Evolutionary conservation across 306 rosid species (phyloP).

Genomic region (Trifolium repens): DNA sequence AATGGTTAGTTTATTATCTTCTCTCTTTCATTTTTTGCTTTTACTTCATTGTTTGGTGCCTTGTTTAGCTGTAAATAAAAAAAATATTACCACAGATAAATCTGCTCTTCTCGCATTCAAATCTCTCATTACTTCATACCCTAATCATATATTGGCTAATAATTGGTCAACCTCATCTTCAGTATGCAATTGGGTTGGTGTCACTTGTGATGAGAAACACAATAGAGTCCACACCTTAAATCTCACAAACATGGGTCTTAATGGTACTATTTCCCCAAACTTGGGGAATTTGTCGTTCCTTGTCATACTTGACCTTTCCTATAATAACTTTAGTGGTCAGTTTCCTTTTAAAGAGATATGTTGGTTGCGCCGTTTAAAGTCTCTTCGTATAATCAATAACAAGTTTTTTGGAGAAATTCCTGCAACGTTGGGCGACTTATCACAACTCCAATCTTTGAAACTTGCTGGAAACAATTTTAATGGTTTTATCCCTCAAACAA

Average conservation of each 20-base stretch:
- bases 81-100: background rate
- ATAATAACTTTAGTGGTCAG: conserved; percentile 29
- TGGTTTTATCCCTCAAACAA: conserved; percentile 16
- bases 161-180: conserved; percentile 37
- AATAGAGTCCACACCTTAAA: conserved; percentile 14
- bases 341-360: conserved; percentile 7
- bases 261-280: conserved; percentile 25
- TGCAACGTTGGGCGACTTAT: conserved; percentile 25
- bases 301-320: conserved; percentile 21
- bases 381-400: background rate
- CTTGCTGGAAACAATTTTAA: conserved; percentile 26
- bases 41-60: background rate
- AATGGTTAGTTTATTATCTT: too few species aligned
- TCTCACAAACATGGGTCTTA: conserved; percentile 25
- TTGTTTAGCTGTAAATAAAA: background rate
- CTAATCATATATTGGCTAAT: conserved; percentile 1
- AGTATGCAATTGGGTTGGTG: conserved; percentile 40
- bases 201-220: conserved; percentile 27
- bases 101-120: background rate
- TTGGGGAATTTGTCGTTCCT: conserved; percentile 37
- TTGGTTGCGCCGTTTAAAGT: background rate
- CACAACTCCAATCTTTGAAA: conserved; percentile 17
- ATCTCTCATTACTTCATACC: background rate
- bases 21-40: background rate
- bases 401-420: conserved; percentile 28